Conservation (phyloP, 331 rosid species). For the Pyrus hybrid region DNA sequence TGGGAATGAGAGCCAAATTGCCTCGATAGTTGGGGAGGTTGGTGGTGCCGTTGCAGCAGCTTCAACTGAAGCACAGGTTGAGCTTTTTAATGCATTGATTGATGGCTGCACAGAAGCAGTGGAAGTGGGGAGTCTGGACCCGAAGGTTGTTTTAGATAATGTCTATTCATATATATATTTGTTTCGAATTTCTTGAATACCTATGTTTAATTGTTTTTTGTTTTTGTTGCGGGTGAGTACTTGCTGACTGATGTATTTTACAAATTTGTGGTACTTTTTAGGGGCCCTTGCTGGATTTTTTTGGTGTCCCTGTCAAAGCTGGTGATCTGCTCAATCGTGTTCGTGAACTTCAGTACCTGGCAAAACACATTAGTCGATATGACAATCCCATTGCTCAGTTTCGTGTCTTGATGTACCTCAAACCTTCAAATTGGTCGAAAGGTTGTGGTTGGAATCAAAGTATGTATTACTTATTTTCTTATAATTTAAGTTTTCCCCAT, state of each 20-base stretch:
- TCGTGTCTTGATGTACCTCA: constrained; percentile 70
- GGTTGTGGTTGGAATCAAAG: constrained; percentile 99
- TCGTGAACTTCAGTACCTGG: constrained; percentile 82
- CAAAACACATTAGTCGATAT: constrained; percentile 87
- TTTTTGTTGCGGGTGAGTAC: neutral
- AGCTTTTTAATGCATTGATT: constrained; percentile 70
- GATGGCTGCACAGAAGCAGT: constrained; percentile 88
- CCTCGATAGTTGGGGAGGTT: constrained; percentile 72
- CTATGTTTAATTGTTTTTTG: neutral
- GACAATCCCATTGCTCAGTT: constrained; percentile 90
- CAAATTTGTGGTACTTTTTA: constrained; percentile 12
- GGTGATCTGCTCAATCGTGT: constrained; percentile 80
- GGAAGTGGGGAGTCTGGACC: too few relatives aligned
- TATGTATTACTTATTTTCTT: constrained; percentile 36
- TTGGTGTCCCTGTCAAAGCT: constrained; percentile 95
- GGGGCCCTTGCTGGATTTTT: constrained; percentile 96
- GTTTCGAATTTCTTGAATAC: neutral
- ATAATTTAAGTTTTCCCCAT: neutral
- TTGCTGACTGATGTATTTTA: constrained; percentile 2
- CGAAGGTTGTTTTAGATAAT: too few relatives aligned
- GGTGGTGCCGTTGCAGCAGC: constrained; percentile 77
- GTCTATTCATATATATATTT: neutral
- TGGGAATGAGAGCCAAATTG: constrained; percentile 84
- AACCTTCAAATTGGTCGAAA: constrained; percentile 98
- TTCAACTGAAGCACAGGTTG: constrained; percentile 57